Percentiles rank a stretch among this genome's conserved stretches.
These are phyloP conservation scores for Steccherinum ochraceum DNA, from an alignment of 768 basidiomycete genomes.

Conservation along the genomic window DNA sequence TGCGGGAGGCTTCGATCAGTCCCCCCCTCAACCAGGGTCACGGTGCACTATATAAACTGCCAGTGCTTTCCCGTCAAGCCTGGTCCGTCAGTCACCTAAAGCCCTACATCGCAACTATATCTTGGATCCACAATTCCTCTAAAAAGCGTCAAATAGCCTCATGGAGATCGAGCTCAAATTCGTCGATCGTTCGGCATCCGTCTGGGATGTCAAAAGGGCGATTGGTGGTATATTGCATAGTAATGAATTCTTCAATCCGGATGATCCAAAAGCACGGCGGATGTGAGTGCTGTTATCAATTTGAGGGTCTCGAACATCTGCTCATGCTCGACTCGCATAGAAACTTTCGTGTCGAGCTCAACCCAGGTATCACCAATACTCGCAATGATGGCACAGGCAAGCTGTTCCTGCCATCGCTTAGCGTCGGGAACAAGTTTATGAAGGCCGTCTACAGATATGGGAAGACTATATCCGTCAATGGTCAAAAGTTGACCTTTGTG, in stretches of 20 bases:
- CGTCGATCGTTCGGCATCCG: slow-evolving; percentile 32
- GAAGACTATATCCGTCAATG: slow-evolving; percentile 20
- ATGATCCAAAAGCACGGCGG: slow-evolving; percentile 20
- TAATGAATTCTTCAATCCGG: slow-evolving; percentile 36
- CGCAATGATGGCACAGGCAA: slow-evolving; percentile 50
- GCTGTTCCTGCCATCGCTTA: slow-evolving; percentile 22
- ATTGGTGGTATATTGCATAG: slow-evolving; percentile 55
- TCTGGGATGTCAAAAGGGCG: slow-evolving; percentile 51
- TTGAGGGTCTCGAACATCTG: too few relatives aligned
- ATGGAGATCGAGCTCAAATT: slow-evolving; percentile 35
- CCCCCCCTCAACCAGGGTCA: too few relatives aligned
- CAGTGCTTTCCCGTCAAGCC: too few relatives aligned
- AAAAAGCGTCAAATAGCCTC: too few relatives aligned
- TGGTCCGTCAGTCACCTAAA: too few relatives aligned
- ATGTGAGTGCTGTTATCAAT: slow-evolving; percentile 12
- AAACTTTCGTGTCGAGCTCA: slow-evolving; percentile 60
- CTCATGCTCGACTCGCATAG: slow-evolving; percentile 29
- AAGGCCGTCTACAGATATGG: slow-evolving; percentile 30
- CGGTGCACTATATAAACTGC: too few relatives aligned
- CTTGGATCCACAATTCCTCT: not conserved
- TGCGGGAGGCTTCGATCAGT: too few relatives aligned
- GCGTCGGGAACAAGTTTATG: slow-evolving; percentile 41
- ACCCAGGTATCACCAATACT: slow-evolving; percentile 40
- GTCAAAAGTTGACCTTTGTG: slow-evolving; percentile 14
- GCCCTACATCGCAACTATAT: not conserved